Evolutionary conservation across 768 basidiomycete species (phyloP).

Genomic region (Dacryopinax primogenitus): DNA sequence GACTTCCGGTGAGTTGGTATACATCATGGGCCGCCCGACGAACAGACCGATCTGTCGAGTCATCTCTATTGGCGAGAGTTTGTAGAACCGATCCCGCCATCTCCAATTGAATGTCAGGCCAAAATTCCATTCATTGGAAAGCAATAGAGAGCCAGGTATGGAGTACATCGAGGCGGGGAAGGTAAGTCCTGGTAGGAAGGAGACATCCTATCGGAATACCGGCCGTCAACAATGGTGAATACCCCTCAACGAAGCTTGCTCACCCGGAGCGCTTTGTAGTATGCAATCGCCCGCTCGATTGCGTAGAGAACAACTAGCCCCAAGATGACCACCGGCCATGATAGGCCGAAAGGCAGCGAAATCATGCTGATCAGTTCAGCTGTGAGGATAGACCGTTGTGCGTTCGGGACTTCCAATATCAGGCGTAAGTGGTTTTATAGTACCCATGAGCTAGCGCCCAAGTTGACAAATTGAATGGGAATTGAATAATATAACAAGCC

Average conservation of each 20-base stretch:
- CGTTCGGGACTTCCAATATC: no score
- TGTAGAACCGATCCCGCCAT: neutral
- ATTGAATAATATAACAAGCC: no score
- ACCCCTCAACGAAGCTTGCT: neutral
- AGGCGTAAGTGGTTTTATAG: no score
- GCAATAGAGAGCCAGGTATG: neutral
- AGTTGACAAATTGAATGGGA: no score
- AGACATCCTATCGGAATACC: neutral
- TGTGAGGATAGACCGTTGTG: no score
- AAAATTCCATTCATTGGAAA: neutral
- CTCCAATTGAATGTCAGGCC: neutral
- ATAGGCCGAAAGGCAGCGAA: neutral
- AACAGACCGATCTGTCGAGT: neutral
- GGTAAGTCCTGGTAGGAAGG: neutral
- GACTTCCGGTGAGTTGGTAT: neutral
- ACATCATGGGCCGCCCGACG: neutral
- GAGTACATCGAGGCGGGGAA: neutral
- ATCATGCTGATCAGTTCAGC: neutral
- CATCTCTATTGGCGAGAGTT: neutral
- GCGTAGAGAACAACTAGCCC: neutral
- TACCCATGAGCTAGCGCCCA: no score
- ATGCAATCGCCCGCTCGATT: neutral
- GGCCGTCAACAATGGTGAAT: neutral
- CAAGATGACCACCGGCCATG: neutral
- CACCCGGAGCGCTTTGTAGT: neutral